Percentiles rank a stretch among this genome's conserved stretches.
Evolutionary conservation across 2,329 filamentous ascomycete genomes (phyloP).

Genomic region (Aquanectria penicillioides): DNA sequence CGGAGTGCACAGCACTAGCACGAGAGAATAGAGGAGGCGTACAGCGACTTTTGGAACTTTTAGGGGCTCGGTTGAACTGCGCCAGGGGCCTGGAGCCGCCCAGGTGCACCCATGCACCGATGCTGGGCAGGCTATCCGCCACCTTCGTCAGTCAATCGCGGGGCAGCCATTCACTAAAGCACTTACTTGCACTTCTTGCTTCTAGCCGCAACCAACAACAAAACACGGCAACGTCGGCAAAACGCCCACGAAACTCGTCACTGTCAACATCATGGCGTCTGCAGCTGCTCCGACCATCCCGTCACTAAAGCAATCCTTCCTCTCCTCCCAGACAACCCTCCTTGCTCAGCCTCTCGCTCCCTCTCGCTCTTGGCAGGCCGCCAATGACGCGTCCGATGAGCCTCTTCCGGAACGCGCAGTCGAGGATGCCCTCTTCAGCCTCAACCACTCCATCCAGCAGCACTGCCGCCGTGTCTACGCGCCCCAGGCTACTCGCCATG

Average conservation of each 20-base stretch:
- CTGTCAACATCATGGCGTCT: conserved; percentile 12
- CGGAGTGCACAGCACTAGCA: no score
- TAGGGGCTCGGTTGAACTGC: no score
- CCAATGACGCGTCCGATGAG: conserved; percentile 55
- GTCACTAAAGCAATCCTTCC: conserved; percentile 71
- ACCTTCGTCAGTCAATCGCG: not conserved
- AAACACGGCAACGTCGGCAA: not conserved
- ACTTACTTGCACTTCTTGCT: not conserved
- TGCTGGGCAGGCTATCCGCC: no score
- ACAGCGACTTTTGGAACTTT: no score
- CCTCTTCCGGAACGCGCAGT: conserved; percentile 60
- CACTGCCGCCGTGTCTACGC: conserved; percentile 74
- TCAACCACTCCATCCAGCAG: conserved; percentile 71
- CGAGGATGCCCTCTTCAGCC: conserved; percentile 65
- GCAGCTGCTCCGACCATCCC: conserved; percentile 62
- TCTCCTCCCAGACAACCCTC: conserved; percentile 69
- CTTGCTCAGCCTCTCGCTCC: conserved; percentile 69
- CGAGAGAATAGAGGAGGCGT: no score
- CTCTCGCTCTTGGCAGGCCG: conserved; percentile 62
- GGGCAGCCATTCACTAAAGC: not conserved
- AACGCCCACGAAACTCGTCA: not conserved
- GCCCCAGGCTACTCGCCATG: conserved; percentile 74
- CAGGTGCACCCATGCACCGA: no score
- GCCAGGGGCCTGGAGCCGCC: no score
- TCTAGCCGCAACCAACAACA: not conserved